Evolutionary conservation across 2,329 filamentous ascomycete genomes (phyloP).

Genomic region (Fusarium beomiforme): DNA sequence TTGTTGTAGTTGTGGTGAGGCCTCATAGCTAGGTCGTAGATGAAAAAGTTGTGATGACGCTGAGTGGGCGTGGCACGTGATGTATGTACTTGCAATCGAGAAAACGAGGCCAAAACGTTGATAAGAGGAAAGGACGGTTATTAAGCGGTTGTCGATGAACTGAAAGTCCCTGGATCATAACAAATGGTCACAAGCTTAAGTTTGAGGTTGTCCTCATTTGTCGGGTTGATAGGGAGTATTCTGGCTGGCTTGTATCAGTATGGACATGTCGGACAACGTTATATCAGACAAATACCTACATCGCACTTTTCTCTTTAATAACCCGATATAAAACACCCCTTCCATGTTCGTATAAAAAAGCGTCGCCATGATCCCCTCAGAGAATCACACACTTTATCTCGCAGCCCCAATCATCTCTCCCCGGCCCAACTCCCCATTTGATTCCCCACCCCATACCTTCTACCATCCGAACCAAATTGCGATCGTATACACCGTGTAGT

Average conservation of each 20-base stretch:
- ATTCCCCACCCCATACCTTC: constrained; percentile 54
- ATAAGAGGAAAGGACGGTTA: background rate
- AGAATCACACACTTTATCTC: constrained; percentile 50
- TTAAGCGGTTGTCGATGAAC: background rate
- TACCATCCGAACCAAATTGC: constrained; percentile 59
- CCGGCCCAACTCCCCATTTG: constrained; percentile 60
- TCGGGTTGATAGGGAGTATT: background rate
- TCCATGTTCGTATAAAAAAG: background rate
- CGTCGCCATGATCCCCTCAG: constrained; percentile 30
- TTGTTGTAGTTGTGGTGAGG: constrained; percentile 24
- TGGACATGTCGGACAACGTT: background rate
- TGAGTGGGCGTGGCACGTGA: constrained; percentile 35
- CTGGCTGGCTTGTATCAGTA: background rate
- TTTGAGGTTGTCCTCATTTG: background rate
- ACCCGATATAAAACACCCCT: background rate
- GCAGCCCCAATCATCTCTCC: constrained; percentile 49
- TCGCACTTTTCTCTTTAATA: background rate
- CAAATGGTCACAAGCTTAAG: background rate
- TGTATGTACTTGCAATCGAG: background rate
- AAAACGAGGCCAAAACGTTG: background rate
- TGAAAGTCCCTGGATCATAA: background rate
- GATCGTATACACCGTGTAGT: constrained; percentile 56
- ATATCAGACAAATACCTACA: background rate
- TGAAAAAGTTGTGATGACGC: constrained; percentile 19
- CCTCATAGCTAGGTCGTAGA: constrained; percentile 26